These are phyloP conservation scores for Xylaria sp. DNA, from an alignment of 2,329 filamentous ascomycete genomes.

Conservation along the genomic window DNA sequence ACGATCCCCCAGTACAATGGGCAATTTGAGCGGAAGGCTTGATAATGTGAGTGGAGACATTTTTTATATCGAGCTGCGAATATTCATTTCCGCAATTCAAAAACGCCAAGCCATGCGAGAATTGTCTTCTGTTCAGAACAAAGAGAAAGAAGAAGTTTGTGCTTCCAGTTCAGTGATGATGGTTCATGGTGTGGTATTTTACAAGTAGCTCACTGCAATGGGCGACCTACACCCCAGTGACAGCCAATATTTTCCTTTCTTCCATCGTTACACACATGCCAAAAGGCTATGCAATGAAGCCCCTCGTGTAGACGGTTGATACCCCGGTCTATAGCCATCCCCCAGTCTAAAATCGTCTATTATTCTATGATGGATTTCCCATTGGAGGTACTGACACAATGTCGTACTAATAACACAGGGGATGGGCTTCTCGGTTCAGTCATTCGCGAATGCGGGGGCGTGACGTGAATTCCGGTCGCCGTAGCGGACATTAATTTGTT, in stretches of 20 bases:
- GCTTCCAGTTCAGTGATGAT: conserved; percentile 34
- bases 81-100: conserved; percentile 17
- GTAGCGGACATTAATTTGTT: conserved; percentile 47
- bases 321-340: conserved; percentile 41
- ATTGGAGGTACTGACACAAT: conserved; percentile 45
- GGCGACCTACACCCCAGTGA: conserved; percentile 17
- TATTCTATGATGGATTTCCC: conserved; percentile 51
- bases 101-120: conserved; percentile 31
- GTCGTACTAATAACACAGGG: conserved; percentile 39
- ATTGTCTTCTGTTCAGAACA: conserved; percentile 24
- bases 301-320: conserved; percentile 39
- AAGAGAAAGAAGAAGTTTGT: conserved; percentile 25
- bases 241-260: conserved; percentile 42
- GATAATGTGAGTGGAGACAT: conserved; percentile 25
- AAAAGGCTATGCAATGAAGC: conserved; percentile 50
- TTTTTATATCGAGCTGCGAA: conserved; percentile 16
- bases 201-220: conserved; percentile 31
- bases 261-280: conserved; percentile 50
- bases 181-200: conserved; percentile 38
- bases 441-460: conserved; percentile 46
- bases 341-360: conserved; percentile 51
- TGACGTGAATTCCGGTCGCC: conserved; percentile 48
- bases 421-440: conserved; percentile 43
- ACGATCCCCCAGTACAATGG: not conserved
- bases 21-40: not conserved